phyloP scores from a whole-genome alignment of 2,329 filamentous ascomycete genomes.

The Teratosphaeria epicoccoides region DNA sequence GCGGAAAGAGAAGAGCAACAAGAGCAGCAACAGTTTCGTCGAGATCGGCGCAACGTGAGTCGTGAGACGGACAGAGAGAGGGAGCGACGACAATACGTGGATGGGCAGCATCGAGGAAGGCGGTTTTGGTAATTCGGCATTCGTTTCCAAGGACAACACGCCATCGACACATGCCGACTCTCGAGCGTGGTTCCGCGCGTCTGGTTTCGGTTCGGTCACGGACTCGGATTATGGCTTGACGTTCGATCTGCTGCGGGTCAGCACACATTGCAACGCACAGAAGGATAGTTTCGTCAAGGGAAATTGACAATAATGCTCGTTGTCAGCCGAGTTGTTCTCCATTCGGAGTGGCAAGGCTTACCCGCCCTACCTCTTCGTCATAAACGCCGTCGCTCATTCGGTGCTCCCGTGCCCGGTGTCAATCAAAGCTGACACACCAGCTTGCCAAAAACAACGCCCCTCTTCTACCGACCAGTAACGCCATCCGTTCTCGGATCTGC shows the following conservation, averaged over 20 bases:
- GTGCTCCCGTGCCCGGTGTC: neutral
- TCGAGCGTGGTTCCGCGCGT: too few species aligned
- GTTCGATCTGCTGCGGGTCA: neutral
- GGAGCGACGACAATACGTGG: neutral
- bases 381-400: neutral
- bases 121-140: neutral
- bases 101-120: neutral
- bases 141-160: too few species aligned
- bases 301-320: neutral
- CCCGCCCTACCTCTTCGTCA: neutral
- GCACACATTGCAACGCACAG: neutral
- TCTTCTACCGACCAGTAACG: neutral
- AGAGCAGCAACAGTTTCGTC: neutral
- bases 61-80: neutral
- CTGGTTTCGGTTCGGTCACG: too few species aligned
- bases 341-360: neutral
- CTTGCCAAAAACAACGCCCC: neutral
- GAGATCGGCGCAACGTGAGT: neutral
- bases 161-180: too few species aligned
- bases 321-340: neutral
- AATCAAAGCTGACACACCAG: neutral
- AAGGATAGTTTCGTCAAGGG: neutral
- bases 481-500: conserved; percentile 31
- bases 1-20: neutral
- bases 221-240: too few species aligned